Evolutionary conservation across 352 stramenopile genomes (phyloP), one percentile per base, ranked within the genome.

Genomic region (Plasmopara halstedii): DNA sequence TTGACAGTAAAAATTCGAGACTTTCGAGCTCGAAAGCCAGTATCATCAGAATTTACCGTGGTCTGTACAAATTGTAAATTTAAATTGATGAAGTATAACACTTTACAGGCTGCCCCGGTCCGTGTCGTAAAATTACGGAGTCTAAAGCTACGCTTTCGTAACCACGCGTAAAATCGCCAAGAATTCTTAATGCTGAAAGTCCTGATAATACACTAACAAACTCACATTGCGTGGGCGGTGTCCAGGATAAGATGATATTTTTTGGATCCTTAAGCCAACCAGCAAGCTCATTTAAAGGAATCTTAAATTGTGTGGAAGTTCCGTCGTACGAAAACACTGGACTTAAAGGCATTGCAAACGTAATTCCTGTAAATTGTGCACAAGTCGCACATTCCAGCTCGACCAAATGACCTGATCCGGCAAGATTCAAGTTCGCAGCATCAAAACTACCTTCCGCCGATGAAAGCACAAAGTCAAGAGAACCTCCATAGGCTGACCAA

Each of bases 221-320:
- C 60, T 94, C 78, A 48, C 87, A 97, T 46, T 91, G 73, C 3
- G 62, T 70, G 2, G 84, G 79, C 49, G 58, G 14, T 2, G 47
- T 58, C 83, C 87, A 96, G 17, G 62, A 40, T 10, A 80, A 54
- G 33, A 97, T 62, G 35, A 85, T 74, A 51, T 97, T 97, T 50
- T 94, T 90, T 7, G 88, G 89, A 54, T 97, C 84, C 45, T 91
- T 94, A 9, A 91, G n/a, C 89, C 89, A 97, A 4, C 85, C 86
- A n/a, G 67, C 64, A 31, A 71, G 67, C 52, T 96, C 85, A 15
- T 73, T 71, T 14, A 97, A 72, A 4, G 69, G 69, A 13, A 97
- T 32, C 2, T 60, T 67, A 54, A 95, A 96, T 43, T 86, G 72
- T 29, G 76, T 94, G 17, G 77, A 83, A 14, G 66, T 60, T 5